Base-by-base conservation (phyloP, 2,329 filamentous ascomycete genomes). In the Aspergillus amoenus region DNA sequence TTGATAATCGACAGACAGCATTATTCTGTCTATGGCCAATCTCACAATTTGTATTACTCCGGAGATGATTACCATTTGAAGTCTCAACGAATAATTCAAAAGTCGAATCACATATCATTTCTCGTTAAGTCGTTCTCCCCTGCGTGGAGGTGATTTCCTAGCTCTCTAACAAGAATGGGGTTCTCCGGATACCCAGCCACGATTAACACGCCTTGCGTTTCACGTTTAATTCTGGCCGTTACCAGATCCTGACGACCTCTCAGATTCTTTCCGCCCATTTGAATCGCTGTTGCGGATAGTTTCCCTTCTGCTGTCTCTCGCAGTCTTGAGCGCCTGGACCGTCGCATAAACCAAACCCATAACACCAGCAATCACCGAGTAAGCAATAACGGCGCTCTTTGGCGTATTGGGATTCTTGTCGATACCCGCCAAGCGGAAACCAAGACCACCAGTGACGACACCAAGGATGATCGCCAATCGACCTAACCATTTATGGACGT, bases 381-480 rank as follows among this genome's bases (percentile, higher is more conserved):
- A 61, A 47, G 53, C 59, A 47, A 61, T 53, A 12, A 59, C 53
- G 9, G 41, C 59, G 4, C 49, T 55, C 7, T 15, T n/a, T 9
- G 56, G 56, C 17, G 56, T 56, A 21, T 37, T 32, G 24, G 48
- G 44, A 34, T 34, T 47, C 12, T 17, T 40, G 9, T 41, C 59
- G 8, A 51, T 56, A 2, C 76, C 72, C 3, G 80, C 78, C 17
- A 82, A 70, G 56, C 72, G 69, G 39, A 84, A 76, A 0, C 83
- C 83, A 1, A 85, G 68, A 0, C 82, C 83, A n/a, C 81, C 83
- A 64, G 84, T 85, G 66, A 85, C 74, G 55, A 84, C 80, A 3
- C 80, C 83, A 1, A 84, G 69, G 0, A 77, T 72, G 12, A 85
- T 77, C 21, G 79, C 72, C 27, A 73, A 62, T 4, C 83, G 76